Evolutionary conservation across 768 basidiomycete species (phyloP).

Genomic region (Holtermannia corniformis): DNA sequence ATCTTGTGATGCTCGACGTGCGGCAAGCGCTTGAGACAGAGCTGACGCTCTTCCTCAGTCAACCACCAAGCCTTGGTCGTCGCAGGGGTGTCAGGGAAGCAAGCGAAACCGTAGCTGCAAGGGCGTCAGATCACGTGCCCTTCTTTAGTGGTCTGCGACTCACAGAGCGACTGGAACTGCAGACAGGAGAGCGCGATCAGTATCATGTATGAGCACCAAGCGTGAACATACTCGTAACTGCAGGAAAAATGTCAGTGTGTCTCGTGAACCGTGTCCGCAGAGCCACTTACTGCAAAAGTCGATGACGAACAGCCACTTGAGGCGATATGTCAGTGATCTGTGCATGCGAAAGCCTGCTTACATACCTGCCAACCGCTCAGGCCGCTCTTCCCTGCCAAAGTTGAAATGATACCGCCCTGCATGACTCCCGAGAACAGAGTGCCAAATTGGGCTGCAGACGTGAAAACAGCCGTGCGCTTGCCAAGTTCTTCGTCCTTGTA

Average conservation of each 20-base stretch:
- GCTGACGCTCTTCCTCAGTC: constrained; percentile 44
- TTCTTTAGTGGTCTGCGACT: too few relatives aligned
- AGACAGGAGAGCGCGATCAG: too few relatives aligned
- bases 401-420: constrained; percentile 23
- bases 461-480: constrained; percentile 61
- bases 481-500: constrained; percentile 62
- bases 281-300: constrained; percentile 4
- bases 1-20: constrained; percentile 11
- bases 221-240: too few relatives aligned
- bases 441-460: constrained; percentile 21
- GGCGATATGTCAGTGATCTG: background rate
- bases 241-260: too few relatives aligned
- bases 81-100: constrained; percentile 61
- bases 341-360: background rate
- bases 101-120: constrained; percentile 59
- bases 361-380: constrained; percentile 19
- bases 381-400: constrained; percentile 17
- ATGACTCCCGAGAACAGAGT: constrained; percentile 29
- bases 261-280: too few relatives aligned
- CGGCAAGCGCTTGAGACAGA: constrained; percentile 21
- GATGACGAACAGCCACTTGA: constrained; percentile 18
- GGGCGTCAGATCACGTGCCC: too few relatives aligned
- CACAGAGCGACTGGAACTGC: background rate
- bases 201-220: too few relatives aligned
- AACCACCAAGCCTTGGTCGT: constrained; percentile 52